Conservation (phyloP, 139 green algal genomes). For the Axilococcus clingmanii region DNA sequence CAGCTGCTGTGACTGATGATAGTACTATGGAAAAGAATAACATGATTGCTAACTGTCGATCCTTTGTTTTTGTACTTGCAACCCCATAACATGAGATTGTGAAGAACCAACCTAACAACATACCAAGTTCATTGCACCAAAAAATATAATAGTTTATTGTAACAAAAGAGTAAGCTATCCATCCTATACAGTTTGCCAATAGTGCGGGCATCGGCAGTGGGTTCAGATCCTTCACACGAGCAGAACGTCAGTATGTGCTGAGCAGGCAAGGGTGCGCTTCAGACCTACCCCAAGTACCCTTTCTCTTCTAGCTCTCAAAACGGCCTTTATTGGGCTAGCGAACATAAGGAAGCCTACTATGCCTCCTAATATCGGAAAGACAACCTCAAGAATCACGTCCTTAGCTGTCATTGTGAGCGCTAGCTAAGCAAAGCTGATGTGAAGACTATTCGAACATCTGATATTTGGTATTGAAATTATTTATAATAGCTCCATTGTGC, state of each 20-base stretch:
- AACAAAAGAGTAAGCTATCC: conserved; percentile 38
- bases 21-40: conserved; percentile 25
- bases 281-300: conserved; percentile 17
- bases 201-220: conserved; percentile 46
- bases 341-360: conserved; percentile 14
- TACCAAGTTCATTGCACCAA: conserved; percentile 1
- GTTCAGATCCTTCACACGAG: conserved; percentile 46
- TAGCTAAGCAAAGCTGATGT: no score
- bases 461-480: no score
- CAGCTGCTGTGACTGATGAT: conserved; percentile 29
- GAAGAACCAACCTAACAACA: conserved; percentile 24
- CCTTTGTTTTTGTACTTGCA: conserved; percentile 28
- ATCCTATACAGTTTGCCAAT: conserved; percentile 42
- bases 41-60: conserved; percentile 34
- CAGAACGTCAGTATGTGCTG: neutral
- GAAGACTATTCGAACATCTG: no score
- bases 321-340: conserved; percentile 6
- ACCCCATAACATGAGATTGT: conserved; percentile 33
- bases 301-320: conserved; percentile 18
- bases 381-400: conserved; percentile 8
- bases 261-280: neutral
- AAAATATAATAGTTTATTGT: neutral
- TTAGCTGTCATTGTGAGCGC: neutral
- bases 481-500: no score
- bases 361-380: conserved; percentile 13